Evolutionary conservation across 163 green algal species (phyloP).

Genomic region (Scenedesmus sp.): DNA sequence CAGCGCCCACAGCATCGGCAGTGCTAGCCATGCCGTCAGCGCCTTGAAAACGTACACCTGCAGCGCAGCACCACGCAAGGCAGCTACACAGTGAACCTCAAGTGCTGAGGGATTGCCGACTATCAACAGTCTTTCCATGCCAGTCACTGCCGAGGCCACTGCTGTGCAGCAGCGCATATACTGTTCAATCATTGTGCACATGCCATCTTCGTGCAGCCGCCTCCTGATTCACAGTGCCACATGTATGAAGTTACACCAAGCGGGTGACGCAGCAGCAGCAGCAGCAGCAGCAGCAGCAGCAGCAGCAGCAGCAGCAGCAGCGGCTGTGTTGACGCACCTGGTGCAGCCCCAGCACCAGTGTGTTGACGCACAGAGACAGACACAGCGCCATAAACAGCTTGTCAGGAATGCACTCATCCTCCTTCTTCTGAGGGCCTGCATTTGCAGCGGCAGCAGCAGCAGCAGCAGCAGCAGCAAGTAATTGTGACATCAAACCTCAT

Average conservation of each 20-base stretch:
- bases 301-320: background rate
- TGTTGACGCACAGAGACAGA: slow-evolving; percentile 43
- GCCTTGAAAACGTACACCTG: background rate
- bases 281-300: no score
- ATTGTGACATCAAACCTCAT: background rate
- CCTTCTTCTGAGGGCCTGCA: slow-evolving; percentile 29
- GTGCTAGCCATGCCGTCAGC: slow-evolving; percentile 36
- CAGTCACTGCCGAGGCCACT: no score
- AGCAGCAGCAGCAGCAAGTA: background rate
- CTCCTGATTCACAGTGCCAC: no score
- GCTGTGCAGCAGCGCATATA: no score
- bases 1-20: slow-evolving; percentile 52
- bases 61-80: background rate
- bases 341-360: slow-evolving; percentile 44
- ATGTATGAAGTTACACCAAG: no score
- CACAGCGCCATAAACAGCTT: slow-evolving; percentile 39
- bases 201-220: no score
- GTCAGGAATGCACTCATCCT: slow-evolving; percentile 52
- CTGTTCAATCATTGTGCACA: no score
- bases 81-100: no score
- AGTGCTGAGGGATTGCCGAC: no score
- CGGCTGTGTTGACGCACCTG: slow-evolving; percentile 10
- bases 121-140: no score
- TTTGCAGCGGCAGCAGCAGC: background rate
- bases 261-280: no score